A percentile compares a stretch with the other conserved stretches of the same genome.
These are phyloP conservation scores for Marasmius tenuissimus DNA, from an alignment of 1,284 basidiomycete genomes.

Conservation along the genomic window DNA sequence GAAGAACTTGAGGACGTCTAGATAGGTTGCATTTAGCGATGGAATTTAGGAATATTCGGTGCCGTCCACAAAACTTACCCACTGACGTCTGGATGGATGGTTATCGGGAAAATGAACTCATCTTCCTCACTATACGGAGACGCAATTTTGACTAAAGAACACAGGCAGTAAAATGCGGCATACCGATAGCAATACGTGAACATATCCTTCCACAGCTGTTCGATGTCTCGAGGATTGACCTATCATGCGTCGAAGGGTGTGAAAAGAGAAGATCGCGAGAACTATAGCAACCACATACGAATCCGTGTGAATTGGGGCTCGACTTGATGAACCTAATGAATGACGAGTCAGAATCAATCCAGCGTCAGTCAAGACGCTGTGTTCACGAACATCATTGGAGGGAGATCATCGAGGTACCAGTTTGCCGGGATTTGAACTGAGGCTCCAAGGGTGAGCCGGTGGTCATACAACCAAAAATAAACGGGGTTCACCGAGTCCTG, in stretches of 20 bases:
- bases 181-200: constrained; percentile 70
- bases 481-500: constrained; percentile 39
- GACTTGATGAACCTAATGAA: constrained; percentile 61
- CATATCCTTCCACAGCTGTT: constrained; percentile 77
- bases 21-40: constrained; percentile 29
- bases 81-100: constrained; percentile 80
- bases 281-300: constrained; percentile 33
- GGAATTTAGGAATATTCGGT: constrained; percentile 41
- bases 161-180: constrained; percentile 30
- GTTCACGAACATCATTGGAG: constrained; percentile 61
- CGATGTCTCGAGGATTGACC: constrained; percentile 70
- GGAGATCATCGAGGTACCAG: constrained; percentile 73
- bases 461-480: neutral
- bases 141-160: neutral
- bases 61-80: constrained; percentile 45
- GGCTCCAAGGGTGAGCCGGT: constrained; percentile 11
- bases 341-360: neutral
- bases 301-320: constrained; percentile 67
- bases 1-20: constrained; percentile 62
- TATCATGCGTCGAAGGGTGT: constrained; percentile 17
- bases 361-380: neutral
- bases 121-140: constrained; percentile 54
- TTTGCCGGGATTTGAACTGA: constrained; percentile 72
- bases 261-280: neutral
- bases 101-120: constrained; percentile 75